phyloP scores from a whole-genome alignment of 2,329 filamentous ascomycete species.

The Colletotrichum theobromicola region DNA sequence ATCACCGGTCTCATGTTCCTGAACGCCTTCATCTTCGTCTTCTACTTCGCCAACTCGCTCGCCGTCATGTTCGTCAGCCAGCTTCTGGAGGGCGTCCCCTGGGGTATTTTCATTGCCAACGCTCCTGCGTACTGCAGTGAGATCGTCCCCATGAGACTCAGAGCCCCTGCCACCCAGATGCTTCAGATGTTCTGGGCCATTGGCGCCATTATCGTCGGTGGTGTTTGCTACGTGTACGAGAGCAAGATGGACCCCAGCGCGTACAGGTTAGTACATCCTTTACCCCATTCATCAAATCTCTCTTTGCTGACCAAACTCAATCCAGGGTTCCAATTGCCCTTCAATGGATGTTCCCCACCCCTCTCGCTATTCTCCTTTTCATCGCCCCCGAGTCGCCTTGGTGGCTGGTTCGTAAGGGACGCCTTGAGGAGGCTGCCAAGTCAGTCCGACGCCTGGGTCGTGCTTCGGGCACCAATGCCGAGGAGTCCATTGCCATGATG shows the following conservation, averaged over 20 bases:
- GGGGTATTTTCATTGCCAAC: conserved; percentile 71
- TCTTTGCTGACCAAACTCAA: conserved; percentile 32
- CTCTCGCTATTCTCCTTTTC: conserved; percentile 53
- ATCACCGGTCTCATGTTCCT: conserved; percentile 59
- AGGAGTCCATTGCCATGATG: conserved; percentile 26
- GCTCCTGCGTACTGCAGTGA: conserved; percentile 67
- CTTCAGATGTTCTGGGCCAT: conserved; percentile 72
- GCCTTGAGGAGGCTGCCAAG: conserved; percentile 46
- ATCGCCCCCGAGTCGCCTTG: conserved; percentile 59
- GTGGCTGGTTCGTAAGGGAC: conserved; percentile 61
- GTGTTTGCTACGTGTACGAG: conserved; percentile 60
- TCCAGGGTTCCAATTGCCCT: conserved; percentile 57
- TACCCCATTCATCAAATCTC: conserved; percentile 17
- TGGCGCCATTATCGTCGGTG: conserved; percentile 65
- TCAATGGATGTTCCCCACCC: conserved; percentile 65
- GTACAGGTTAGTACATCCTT: conserved; percentile 12
- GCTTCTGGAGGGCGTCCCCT: conserved; percentile 66
- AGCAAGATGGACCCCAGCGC: conserved; percentile 25
- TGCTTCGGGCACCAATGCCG: conserved; percentile 20
- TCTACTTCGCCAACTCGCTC: conserved; percentile 50
- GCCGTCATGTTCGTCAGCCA: conserved; percentile 56
- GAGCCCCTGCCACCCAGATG: conserved; percentile 65
- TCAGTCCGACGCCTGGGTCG: conserved; percentile 52
- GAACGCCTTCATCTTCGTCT: conserved; percentile 63
- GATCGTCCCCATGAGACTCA: conserved; percentile 63